phyloP scores from a whole-genome alignment of 1,139 yeast species.

The Chernovozyma aurita region DNA sequence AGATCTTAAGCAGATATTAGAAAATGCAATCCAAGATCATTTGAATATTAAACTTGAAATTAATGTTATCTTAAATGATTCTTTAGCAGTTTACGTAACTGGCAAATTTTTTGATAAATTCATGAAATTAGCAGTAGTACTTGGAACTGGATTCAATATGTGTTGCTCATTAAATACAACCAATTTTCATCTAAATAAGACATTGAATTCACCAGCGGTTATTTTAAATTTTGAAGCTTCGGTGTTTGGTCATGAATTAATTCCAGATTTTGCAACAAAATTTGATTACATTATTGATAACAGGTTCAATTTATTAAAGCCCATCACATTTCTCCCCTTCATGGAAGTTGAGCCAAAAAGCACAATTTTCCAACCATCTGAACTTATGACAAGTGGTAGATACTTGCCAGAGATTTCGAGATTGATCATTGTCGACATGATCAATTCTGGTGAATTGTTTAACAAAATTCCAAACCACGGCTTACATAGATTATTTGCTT shows the following conservation, averaged over 20 bases:
- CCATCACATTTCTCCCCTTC: conserved; percentile 27
- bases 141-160: conserved; percentile 44
- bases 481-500: conserved; percentile 6
- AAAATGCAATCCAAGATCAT: conserved; percentile 20
- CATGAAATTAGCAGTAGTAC: conserved; percentile 39
- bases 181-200: conserved; percentile 21
- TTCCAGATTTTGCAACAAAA: conserved; percentile 26
- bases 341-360: conserved; percentile 24
- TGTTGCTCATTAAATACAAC: conserved; percentile 33
- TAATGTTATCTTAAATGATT: conserved; percentile 37
- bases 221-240: conserved; percentile 40
- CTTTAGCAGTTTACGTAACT: conserved; percentile 45
- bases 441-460: conserved; percentile 29
- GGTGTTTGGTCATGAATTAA: conserved; percentile 34
- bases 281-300: conserved; percentile 36
- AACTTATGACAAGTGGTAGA: conserved; percentile 51
- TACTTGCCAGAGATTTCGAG: conserved; percentile 52
- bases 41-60: conserved; percentile 27
- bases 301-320: conserved; percentile 21
- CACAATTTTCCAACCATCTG: conserved; percentile 50
- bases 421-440: conserved; percentile 33
- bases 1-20: conserved; percentile 42
- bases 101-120: conserved; percentile 36
- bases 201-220: conserved; percentile 18
- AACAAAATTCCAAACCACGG: conserved; percentile 8